Evolutionary conservation across 2,329 filamentous ascomycete species (phyloP).

Genomic region (Chlorencoelia australis): DNA sequence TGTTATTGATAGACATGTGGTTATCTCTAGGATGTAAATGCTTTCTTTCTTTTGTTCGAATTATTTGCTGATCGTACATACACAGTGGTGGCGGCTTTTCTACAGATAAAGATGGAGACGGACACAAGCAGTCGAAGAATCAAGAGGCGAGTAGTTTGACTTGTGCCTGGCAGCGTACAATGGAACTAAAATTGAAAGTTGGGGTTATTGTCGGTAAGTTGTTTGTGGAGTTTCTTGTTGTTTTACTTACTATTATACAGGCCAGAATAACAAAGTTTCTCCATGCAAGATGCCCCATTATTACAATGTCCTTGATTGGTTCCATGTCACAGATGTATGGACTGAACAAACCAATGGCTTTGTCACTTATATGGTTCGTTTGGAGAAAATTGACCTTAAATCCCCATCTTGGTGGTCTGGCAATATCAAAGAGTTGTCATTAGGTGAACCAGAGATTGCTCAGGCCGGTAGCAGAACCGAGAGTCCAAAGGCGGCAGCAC

Average conservation of each 20-base stretch:
- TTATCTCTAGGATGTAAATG: constrained; percentile 53
- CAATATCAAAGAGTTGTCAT: too few species aligned
- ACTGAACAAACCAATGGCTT: constrained; percentile 39
- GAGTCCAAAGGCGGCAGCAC: constrained; percentile 14
- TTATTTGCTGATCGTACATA: not conserved
- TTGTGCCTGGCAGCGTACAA: constrained; percentile 36
- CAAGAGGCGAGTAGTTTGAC: constrained; percentile 32
- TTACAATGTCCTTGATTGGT: constrained; percentile 60
- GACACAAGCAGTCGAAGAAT: constrained; percentile 34
- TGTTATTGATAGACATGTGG: constrained; percentile 47
- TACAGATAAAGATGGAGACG: constrained; percentile 35
- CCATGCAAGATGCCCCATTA: constrained; percentile 42
- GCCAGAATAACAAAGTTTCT: constrained; percentile 39
- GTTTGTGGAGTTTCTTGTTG: not conserved
- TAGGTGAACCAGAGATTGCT: too few species aligned
- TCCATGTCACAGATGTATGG: constrained; percentile 61
- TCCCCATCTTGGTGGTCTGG: constrained; percentile 50
- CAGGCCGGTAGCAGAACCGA: too few species aligned
- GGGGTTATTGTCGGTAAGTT: constrained; percentile 43
- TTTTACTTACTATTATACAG: constrained; percentile 30
- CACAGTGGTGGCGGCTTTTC: constrained; percentile 44
- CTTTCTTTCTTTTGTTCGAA: not conserved
- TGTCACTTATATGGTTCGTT: constrained; percentile 43
- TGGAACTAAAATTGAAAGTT: constrained; percentile 38
- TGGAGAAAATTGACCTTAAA: constrained; percentile 50